These are phyloP conservation scores for Linderniella brevidens DNA, from an alignment of 257 asterid species.

Conservation along the genomic window DNA sequence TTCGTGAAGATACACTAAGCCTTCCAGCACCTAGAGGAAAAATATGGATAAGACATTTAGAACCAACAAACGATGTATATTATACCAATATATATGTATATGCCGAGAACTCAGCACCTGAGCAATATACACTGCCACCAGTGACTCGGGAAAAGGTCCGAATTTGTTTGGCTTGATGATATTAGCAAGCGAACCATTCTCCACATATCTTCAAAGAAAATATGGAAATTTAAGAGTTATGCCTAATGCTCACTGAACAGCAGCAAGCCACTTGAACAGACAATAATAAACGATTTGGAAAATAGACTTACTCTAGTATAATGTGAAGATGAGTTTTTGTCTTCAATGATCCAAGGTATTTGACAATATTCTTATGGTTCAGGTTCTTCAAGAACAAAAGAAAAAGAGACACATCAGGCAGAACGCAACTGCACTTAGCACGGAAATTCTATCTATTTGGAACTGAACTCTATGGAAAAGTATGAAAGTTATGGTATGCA, in stretches of 20 bases:
- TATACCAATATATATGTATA: too few relatives aligned
- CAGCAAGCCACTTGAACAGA: slow-evolving; percentile 6
- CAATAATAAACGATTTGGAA: slow-evolving; percentile 9
- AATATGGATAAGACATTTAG: slow-evolving; percentile 9
- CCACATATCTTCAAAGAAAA: slow-evolving; percentile 61
- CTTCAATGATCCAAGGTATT: slow-evolving; percentile 91
- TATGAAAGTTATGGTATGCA: too few relatives aligned
- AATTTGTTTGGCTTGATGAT: slow-evolving; percentile 93
- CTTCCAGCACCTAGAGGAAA: slow-evolving; percentile 82
- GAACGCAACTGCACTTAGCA: slow-evolving; percentile 5
- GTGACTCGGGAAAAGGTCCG: slow-evolving; percentile 97
- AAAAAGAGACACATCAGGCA: slow-evolving; percentile 10
- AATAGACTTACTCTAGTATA: slow-evolving; percentile 68
- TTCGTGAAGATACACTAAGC: slow-evolving; percentile 91
- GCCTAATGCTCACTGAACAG: slow-evolving; percentile 2
- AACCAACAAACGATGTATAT: slow-evolving; percentile 9
- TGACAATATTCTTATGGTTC: slow-evolving; percentile 95
- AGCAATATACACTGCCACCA: slow-evolving; percentile 89
- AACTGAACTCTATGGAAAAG: not conserved
- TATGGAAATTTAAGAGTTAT: not conserved
- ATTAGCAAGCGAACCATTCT: slow-evolving; percentile 96
- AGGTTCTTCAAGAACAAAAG: slow-evolving; percentile 46
- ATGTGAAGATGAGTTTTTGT: slow-evolving; percentile 92
- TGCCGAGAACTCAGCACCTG: slow-evolving; percentile 40
- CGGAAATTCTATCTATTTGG: not conserved